Percentiles rank a stretch among this genome's conserved stretches.
Evolutionary conservation across 176 grass and related monocot species (phyloP).

Genomic region (Neostapfia colusana): DNA sequence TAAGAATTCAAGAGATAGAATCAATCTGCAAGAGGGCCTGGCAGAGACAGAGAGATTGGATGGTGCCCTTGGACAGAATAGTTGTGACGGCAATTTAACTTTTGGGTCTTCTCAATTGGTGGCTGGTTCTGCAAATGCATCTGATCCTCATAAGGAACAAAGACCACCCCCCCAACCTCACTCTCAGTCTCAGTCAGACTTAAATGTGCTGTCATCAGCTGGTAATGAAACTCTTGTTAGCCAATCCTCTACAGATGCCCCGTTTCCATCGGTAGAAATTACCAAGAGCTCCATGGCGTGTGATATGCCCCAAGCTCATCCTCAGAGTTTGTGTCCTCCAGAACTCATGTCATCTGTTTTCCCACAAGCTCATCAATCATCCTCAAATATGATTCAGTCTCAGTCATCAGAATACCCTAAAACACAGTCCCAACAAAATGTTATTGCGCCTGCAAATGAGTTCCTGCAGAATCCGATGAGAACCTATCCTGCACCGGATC

Average conservation of each 20-base stretch:
- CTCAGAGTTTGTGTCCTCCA: conserved; percentile 44
- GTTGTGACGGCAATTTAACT: conserved; percentile 16
- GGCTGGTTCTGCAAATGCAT: conserved; percentile 21
- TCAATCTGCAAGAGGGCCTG: conserved; percentile 18
- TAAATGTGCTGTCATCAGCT: conserved; percentile 1
- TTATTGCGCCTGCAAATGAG: conserved; percentile 45
- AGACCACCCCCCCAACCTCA: background rate
- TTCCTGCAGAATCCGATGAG: conserved; percentile 48
- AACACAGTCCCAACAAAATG: conserved; percentile 49
- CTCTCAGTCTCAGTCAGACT: conserved; percentile 11
- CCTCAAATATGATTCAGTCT: conserved; percentile 33
- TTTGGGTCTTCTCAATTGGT: conserved; percentile 17
- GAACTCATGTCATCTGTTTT: conserved; percentile 25
- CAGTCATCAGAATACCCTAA: conserved; percentile 35
- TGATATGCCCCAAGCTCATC: conserved; percentile 28
- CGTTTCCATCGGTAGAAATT: conserved; percentile 21
- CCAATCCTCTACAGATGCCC: conserved; percentile 9
- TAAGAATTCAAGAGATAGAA: conserved; percentile 24
- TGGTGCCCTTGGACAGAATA: conserved; percentile 19
- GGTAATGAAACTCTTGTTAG: conserved; percentile 15
- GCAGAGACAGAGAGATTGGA: conserved; percentile 16
- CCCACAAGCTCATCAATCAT: background rate
- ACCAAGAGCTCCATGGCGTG: background rate
- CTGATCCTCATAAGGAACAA: conserved; percentile 38
- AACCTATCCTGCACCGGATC: conserved; percentile 38